Evolutionary conservation across 2,329 filamentous ascomycete species (phyloP).

Genomic region (Sporothrix phasma): DNA sequence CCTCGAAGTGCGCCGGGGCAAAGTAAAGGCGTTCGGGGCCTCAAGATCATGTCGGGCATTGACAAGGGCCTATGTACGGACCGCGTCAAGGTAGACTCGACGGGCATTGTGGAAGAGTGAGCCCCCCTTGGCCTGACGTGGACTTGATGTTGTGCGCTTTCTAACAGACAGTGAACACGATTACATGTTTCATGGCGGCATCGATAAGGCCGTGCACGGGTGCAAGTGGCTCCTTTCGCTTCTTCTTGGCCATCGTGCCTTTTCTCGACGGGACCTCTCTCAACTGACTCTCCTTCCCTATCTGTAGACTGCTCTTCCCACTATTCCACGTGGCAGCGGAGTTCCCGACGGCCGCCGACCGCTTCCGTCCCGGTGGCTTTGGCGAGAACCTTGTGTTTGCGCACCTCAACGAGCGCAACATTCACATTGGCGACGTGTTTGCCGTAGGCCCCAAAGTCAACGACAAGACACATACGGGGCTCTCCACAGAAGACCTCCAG

Average conservation of each 20-base stretch:
- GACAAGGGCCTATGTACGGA: constrained; percentile 39
- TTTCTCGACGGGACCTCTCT: no score
- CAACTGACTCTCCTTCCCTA: neutral
- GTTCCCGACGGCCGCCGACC: constrained; percentile 39
- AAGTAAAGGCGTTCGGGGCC: constrained; percentile 44
- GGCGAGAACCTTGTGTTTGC: constrained; percentile 54
- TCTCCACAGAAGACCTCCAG: constrained; percentile 7
- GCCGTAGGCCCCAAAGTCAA: constrained; percentile 30
- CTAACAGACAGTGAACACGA: constrained; percentile 41
- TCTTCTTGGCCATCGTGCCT: neutral
- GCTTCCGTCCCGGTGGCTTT: constrained; percentile 49
- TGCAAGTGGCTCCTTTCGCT: constrained; percentile 31
- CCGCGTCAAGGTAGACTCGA: constrained; percentile 35
- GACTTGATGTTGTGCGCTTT: neutral
- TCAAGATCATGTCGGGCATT: constrained; percentile 46
- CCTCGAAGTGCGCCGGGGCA: constrained; percentile 46
- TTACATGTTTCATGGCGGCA: constrained; percentile 49
- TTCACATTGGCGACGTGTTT: constrained; percentile 55
- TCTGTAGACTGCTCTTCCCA: constrained; percentile 52
- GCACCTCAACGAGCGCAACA: constrained; percentile 51
- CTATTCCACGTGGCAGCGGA: constrained; percentile 46
- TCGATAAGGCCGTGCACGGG: constrained; percentile 53
- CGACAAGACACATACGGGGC: neutral
- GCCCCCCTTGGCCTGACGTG: neutral
- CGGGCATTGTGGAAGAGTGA: constrained; percentile 45